A percentile compares a stretch with the other conserved stretches of the same genome.
These are phyloP conservation scores for Calocybe cyanea DNA, from an alignment of 768 basidiomycete species.

Conservation along the genomic window DNA sequence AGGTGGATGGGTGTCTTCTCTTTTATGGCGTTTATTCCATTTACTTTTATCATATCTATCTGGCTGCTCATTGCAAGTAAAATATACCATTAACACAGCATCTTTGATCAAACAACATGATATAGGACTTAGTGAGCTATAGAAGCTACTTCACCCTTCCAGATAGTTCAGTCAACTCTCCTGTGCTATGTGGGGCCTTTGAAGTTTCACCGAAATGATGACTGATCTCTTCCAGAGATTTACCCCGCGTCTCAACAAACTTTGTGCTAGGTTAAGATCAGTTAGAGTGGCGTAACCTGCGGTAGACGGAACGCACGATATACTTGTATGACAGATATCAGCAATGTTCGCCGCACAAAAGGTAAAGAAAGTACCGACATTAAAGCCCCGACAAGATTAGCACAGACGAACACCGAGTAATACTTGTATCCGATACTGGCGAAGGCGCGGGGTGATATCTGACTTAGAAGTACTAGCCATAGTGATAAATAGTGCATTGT, in stretches of 20 bases:
- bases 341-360: not conserved
- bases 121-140: too few relatives aligned
- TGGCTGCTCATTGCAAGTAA: not conserved
- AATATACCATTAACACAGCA: conserved; percentile 3
- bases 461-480: conserved; percentile 2
- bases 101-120: too few relatives aligned
- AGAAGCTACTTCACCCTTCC: too few relatives aligned
- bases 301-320: not conserved
- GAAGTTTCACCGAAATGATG: conserved; percentile 28
- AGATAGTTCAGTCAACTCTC: too few relatives aligned
- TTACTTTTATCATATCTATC: conserved; percentile 12
- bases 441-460: conserved; percentile 8
- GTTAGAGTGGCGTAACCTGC: too few relatives aligned
- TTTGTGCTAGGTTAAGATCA: not conserved
- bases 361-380: not conserved
- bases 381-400: conserved; percentile 6
- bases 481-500: not conserved
- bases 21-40: not conserved
- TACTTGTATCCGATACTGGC: conserved; percentile 10
- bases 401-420: conserved; percentile 8
- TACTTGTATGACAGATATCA: not conserved
- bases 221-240: conserved; percentile 16
- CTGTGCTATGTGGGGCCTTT: too few relatives aligned
- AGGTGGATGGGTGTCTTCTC: conserved; percentile 1
- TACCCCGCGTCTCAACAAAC: conserved; percentile 3